Conservation (phyloP, 371 early-diverging fungal genomes). For the Hamiltosporidium tvaerminnensis region DNA sequence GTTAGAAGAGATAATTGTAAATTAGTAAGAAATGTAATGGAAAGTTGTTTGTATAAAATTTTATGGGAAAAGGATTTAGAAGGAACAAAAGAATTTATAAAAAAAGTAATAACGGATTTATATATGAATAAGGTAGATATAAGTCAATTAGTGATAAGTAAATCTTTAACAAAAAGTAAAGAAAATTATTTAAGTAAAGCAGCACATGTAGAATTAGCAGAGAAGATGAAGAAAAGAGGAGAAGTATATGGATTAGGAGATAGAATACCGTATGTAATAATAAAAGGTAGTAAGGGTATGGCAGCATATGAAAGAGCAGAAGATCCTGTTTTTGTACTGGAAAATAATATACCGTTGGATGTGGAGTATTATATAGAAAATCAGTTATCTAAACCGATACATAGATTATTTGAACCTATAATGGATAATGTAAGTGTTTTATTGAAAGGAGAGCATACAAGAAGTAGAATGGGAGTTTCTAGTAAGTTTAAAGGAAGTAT, state of each 20-base stretch:
- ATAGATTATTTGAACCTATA: conserved; percentile 92
- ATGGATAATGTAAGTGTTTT: conserved; percentile 68
- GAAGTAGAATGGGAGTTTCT: conserved; percentile 61
- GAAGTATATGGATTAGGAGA: conserved; percentile 89
- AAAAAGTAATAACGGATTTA: conserved; percentile 72
- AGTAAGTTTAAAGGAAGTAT: conserved; percentile 73
- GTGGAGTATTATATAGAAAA: conserved; percentile 93
- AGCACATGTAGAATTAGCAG: conserved; percentile 86
- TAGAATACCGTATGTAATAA: conserved; percentile 95
- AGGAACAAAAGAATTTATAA: conserved; percentile 72
- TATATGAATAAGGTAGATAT: conserved; percentile 86
- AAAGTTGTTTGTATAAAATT: conserved; percentile 73
- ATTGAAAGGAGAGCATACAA: conserved; percentile 70
- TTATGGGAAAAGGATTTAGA: conserved; percentile 72
- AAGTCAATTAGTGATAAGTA: conserved; percentile 87
- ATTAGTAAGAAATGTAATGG: conserved; percentile 75
- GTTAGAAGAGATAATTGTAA: conserved; percentile 95
- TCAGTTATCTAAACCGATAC: conserved; percentile 82
- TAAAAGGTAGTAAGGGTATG: conserved; percentile 66
- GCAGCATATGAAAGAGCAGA: conserved; percentile 91
- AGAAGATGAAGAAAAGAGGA: conserved; percentile 78
- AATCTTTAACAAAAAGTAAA: conserved; percentile 74
- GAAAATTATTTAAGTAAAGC: conserved; percentile 80
- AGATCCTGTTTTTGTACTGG: conserved; percentile 92
- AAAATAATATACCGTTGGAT: conserved; percentile 93